Base-by-base conservation (phyloP, 495 filamentous ascomycete genomes). In the Talaromyces liani region DNA sequence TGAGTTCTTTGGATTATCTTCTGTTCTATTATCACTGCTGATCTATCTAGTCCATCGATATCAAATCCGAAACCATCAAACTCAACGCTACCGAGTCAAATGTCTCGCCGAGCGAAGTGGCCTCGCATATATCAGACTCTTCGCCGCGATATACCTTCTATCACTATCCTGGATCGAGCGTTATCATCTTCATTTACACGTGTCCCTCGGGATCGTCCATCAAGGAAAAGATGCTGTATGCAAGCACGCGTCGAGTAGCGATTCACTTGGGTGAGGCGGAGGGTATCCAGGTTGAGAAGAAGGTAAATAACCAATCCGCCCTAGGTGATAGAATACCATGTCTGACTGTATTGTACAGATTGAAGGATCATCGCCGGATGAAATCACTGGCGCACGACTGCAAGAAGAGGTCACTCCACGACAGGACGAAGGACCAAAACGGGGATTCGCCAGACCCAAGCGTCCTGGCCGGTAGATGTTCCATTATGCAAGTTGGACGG, bases 151-250 rank as follows among this genome's bases (percentile, higher is more conserved):
- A 96, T 75, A 91, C 90, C 6, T 97, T 97, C 77, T 98, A 91
- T 80, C 85, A 87, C 57, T 91, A 89, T 70, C 73, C 74, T 41
- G 77, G 83, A 61, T 82, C 82, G 58, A 82, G 85, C 6, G 82
- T 87, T 5, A 82, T 98, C 34, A 80, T 97, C 31, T 98, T 98
- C 79, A 87, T 98, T 69, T 98, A 97, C 75, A 97, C 92, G 6
- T 97, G 93, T 69, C 94, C 94, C 4, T 80, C 83, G 3, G 84
- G 76, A 4, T 85, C 87, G 0, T 90, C 89, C 67, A 90, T 98
- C 77, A 96, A 92, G 75, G 91, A 92, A 72, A 86, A 92, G 59
- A 98, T 98, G 94, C 77, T 98, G 66, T 96, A 97, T 73, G 91
- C 95, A 34, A 87, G 91, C 36, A 90, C 90, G 67, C 90, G 91